Base-by-base conservation (phyloP, 805 yeast genomes). In the Candida gorgasii region DNA sequence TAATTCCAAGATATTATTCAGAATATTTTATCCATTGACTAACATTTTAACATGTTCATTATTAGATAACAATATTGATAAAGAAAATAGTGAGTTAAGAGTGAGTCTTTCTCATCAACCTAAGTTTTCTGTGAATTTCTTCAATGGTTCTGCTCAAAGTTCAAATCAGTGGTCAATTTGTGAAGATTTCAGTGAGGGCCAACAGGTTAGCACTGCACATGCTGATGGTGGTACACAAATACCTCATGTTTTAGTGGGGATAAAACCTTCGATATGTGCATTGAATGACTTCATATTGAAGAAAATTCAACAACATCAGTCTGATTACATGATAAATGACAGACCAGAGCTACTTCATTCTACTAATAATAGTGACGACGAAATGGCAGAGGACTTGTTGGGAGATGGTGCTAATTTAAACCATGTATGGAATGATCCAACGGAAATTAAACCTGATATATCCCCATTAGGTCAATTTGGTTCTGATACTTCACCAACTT, bases 121-220 rank as follows among this genome's bases (percentile, higher is more conserved):
- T 4, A 82, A 80, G 54, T 86, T 86, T 62, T 87, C 90, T 1
- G 93, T 86, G 1, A 83, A 82, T 53, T 86, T 85, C 58, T 67
- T 80, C 44, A 75, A 78, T 51, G 78, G 79, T 13, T 72, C 73
- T 39, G 72, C 73, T 47, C 69, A 74, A 29, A 69, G 75, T 48
- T 60, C 73, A 17, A 82, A 82, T 57, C 86, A 80, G 52, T 84
- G 90, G 90, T 81, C 86, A 1, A 81, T 84, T 18, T 85, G 92
- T 61, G 92, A 84, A 44, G 95, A 86, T 62, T 86, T 86, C 51
- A 81, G 88, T 45, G 93, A 86, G 53, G 90, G 87, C 11, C 89
- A 84, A 54, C 92, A 86, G 57, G 93, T 86, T 5, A 79, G 79
- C 42, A 75, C 73, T 44, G 92, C 93, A 0, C 79, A 69, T 55